Evolutionary conservation across 306 rosid species (phyloP).

Genomic region (Hippophae gyantsensis): DNA sequence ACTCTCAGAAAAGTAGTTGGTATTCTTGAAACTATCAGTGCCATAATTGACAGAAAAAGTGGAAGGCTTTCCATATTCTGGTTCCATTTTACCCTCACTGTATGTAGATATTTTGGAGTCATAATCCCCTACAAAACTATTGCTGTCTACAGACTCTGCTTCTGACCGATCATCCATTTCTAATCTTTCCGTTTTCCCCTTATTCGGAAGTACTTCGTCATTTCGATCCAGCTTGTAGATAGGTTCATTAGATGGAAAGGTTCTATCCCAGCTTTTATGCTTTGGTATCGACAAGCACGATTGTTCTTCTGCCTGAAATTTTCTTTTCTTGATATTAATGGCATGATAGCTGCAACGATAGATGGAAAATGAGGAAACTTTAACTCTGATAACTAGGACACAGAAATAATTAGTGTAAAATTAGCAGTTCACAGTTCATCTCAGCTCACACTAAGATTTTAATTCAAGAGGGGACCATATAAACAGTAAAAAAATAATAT

Average conservation of each 20-base stretch:
- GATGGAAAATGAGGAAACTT: no score
- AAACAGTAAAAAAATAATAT: no score
- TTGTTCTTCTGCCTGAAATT: conserved; percentile 46
- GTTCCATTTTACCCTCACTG: no score
- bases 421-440: no score
- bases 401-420: no score
- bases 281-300: conserved; percentile 47
- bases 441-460: no score
- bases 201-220: conserved; percentile 15
- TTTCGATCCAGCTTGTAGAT: conserved; percentile 21
- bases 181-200: conserved; percentile 7
- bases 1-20: conserved; percentile 14
- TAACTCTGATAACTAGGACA: no score
- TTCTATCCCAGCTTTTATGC: conserved; percentile 40
- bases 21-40: conserved; percentile 4
- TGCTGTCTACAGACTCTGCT: conserved; percentile 49
- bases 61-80: not conserved
- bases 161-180: conserved; percentile 18
- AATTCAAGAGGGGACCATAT: no score
- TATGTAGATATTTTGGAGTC: no score
- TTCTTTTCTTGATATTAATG: conserved; percentile 56
- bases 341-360: conserved; percentile 22
- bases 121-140: conserved; percentile 32
- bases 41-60: conserved; percentile 19
- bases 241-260: conserved; percentile 21